Base-by-base conservation (phyloP, 306 rosid genomes). In the Corylus avellana region DNA sequence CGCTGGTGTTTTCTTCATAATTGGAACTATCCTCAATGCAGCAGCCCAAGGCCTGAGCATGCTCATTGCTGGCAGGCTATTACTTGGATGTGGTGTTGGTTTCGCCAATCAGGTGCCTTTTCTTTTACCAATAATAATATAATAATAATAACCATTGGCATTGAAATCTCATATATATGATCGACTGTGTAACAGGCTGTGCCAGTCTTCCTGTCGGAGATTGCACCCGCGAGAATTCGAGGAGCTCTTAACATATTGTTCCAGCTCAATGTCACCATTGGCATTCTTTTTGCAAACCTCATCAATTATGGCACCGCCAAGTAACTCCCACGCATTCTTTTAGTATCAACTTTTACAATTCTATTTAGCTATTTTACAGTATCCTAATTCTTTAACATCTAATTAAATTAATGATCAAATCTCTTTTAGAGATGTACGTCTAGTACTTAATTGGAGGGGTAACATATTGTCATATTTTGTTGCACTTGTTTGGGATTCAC, bases 201-300 rank as follows among this genome's bases (percentile, higher is more conserved):
- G 29, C 98, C 98, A 29, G 73, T 94, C 55, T 94, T 94, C 39
- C 92, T 94, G 48, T 94, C 97, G 25, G 98, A 94, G 83, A 92
- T 94, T 2, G 98, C 98, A 12, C 98, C 97, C 4, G 84, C 98
- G 8, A 92, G 97, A 80, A 94, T 94, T 22, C 97, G 98, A 17
- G 98, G 98, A 85, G 98, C 83, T 14, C 75, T 94, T 57, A 94
- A 94, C 84, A 94, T 94, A 50, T 62, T 92, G 35, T 94, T 94
- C 72, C 98, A 94, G 74, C 90, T 94, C 35, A 90, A 92, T 70
- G 58, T 92, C 72, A 94, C 97, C 48, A 79, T 94, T 29, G 98
- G 98, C 22, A 94, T 94, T 74, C 94, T 94, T 46, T 92, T 94
- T 25, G 93, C 98, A 4, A 88, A 73, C 81, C 92, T 94, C 3